Percentiles rank a stretch among this genome's conserved stretches.
Conservation (phyloP, 768 basidiomycete genomes). For the Mycena amicta region DNA sequence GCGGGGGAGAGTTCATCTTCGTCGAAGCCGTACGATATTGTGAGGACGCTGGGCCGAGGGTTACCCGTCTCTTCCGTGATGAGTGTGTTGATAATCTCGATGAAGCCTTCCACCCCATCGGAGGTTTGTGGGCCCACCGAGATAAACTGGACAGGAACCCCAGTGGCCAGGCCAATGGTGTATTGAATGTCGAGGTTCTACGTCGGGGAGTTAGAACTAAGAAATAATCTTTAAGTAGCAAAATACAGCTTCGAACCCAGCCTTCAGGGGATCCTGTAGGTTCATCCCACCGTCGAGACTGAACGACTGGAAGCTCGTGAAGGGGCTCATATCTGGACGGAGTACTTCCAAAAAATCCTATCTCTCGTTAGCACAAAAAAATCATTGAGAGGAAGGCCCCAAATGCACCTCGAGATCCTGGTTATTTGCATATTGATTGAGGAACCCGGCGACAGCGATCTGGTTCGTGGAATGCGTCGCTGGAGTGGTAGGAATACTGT, state of each 20-base stretch:
- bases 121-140: constrained; percentile 30
- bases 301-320: constrained; percentile 12
- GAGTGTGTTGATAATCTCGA: constrained; percentile 63
- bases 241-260: constrained; percentile 17
- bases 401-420: neutral
- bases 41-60: constrained; percentile 55
- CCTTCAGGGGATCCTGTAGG: neutral
- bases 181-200: constrained; percentile 19
- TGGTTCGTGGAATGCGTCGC: constrained; percentile 28
- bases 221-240: neutral
- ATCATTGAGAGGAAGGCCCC: neutral
- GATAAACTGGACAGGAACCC: constrained; percentile 33
- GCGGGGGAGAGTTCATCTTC: neutral
- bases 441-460: neutral
- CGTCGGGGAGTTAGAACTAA: neutral
- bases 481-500: constrained; percentile 34
- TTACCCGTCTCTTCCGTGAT: constrained; percentile 33
- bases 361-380: neutral
- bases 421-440: neutral
- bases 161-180: constrained; percentile 23
- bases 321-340: constrained; percentile 19
- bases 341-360: constrained; percentile 11
- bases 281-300: constrained; percentile 20
- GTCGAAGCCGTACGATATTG: constrained; percentile 54
- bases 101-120: constrained; percentile 40